Evolutionary conservation across 306 rosid species (phyloP).

Genomic region (Rubus parviflorus): DNA sequence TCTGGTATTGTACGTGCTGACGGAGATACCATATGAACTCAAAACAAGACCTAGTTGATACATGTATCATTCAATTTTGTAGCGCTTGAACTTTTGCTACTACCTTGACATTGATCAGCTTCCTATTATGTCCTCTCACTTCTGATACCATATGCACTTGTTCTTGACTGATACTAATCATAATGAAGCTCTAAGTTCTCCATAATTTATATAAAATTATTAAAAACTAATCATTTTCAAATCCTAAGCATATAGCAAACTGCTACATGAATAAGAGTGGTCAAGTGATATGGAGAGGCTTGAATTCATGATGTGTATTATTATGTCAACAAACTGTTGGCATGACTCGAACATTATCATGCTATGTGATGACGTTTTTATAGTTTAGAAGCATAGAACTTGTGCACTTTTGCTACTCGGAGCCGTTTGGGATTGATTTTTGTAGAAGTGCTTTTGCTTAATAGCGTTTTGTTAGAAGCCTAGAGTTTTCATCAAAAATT

Average conservation of each 20-base stretch:
- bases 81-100: background rate
- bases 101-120: background rate
- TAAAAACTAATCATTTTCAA: background rate
- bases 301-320: too few species aligned
- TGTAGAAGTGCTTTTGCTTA: background rate
- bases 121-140: background rate
- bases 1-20: background rate
- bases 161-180: background rate
- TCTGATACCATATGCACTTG: background rate
- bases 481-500: background rate
- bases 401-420: background rate
- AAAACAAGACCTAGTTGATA: background rate
- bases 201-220: too few species aligned
- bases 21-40: background rate
- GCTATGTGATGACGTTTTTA: too few species aligned
- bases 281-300: too few species aligned
- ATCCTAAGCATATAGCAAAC: background rate
- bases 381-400: too few species aligned
- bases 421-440: background rate
- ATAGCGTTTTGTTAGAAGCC: too few species aligned
- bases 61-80: constrained; percentile 4
- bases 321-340: too few species aligned
- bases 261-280: too few species aligned
- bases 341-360: too few species aligned
- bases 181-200: background rate